Evolutionary conservation across 2,329 filamentous ascomycete genomes (phyloP), one percentile per base, ranked within the genome.

Genomic region (Phialophora expanda): DNA sequence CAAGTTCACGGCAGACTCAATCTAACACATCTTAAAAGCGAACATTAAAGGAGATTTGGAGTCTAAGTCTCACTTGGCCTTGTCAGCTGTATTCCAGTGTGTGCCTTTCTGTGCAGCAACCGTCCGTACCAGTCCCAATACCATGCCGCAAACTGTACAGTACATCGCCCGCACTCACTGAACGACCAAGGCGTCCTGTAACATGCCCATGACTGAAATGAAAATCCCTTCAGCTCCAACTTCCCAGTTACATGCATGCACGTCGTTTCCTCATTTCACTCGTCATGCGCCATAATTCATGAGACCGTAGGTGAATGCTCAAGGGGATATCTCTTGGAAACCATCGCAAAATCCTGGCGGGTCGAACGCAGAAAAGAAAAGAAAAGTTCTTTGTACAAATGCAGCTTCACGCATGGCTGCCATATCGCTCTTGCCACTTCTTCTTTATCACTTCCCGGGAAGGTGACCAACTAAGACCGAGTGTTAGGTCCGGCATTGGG

Each of bases 321-420:
- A 24, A 28, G 28, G 53, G 51, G 53, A 28, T 55, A 55, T 55
- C 53, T 55, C 17, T 20, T n/a, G 51, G 5, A 55, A 55, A 24
- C 51, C 24, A 30, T 28, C 51, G 26, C 20, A 8, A 11, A 30
- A 55, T 17, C 22, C 9, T 17, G 34, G 53, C 53, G 34, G 9
- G 53, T 9, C 17, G 2, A 55, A 55, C 11, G 17, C n/a, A 26
- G 28, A 30, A 55, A 55, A 55, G 4, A 28, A 55, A 55, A 34
- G 28, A 30, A 55, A 55, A 11, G 11, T n/a, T 28, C 20, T 6
- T 50, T 55, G 53, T 32, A 55, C 28, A 55, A 32, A 34, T 51
- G 4, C 28, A 30, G 53, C 24, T 30, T 55, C 28, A 20, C 53
- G 8, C 9, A 28, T 34, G 4, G 17, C 53, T 34, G n/a, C 28